These are phyloP conservation scores for Chaetomium cochliodes DNA, from an alignment of 495 filamentous ascomycete species.

Conservation along the genomic window DNA sequence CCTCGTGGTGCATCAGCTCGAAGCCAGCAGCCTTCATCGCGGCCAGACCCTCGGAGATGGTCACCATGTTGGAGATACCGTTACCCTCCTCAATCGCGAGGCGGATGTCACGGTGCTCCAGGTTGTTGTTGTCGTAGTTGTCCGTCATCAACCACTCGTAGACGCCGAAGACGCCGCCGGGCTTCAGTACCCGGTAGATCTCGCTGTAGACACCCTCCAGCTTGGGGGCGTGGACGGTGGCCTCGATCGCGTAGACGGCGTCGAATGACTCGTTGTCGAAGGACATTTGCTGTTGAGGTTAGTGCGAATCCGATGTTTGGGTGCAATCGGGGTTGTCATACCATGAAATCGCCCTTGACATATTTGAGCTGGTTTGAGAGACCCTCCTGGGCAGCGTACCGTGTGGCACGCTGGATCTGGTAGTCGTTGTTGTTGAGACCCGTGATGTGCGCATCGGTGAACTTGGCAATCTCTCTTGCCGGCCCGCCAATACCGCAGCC, in stretches of 20 bases:
- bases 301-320: slow-evolving; percentile 1
- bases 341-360: slow-evolving; percentile 98
- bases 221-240: slow-evolving; percentile 91
- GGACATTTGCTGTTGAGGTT: slow-evolving; percentile 75
- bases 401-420: slow-evolving; percentile 91
- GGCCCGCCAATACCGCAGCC: slow-evolving; percentile 97
- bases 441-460: slow-evolving; percentile 83
- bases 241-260: slow-evolving; percentile 96
- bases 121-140: slow-evolving; percentile 84
- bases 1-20: slow-evolving; percentile 79
- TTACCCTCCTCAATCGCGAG: slow-evolving; percentile 95
- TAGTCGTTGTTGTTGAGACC: slow-evolving; percentile 99
- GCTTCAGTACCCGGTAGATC: slow-evolving; percentile 94
- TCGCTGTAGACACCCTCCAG: slow-evolving; percentile 93
- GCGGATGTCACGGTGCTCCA: slow-evolving; percentile 84
- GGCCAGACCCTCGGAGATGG: slow-evolving; percentile 74
- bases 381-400: slow-evolving; percentile 78
- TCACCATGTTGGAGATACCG: slow-evolving; percentile 98
- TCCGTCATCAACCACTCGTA: slow-evolving; percentile 99
- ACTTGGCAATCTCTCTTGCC: slow-evolving; percentile 95
- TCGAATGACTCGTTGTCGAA: slow-evolving; percentile 92
- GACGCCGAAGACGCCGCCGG: slow-evolving; percentile 92
- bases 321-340: slow-evolving; percentile 33
- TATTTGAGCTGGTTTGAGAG: slow-evolving; percentile 80
- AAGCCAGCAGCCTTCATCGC: slow-evolving; percentile 92